Evolutionary conservation across 805 yeast genomes (phyloP).

Genomic region (Candida orba): DNA sequence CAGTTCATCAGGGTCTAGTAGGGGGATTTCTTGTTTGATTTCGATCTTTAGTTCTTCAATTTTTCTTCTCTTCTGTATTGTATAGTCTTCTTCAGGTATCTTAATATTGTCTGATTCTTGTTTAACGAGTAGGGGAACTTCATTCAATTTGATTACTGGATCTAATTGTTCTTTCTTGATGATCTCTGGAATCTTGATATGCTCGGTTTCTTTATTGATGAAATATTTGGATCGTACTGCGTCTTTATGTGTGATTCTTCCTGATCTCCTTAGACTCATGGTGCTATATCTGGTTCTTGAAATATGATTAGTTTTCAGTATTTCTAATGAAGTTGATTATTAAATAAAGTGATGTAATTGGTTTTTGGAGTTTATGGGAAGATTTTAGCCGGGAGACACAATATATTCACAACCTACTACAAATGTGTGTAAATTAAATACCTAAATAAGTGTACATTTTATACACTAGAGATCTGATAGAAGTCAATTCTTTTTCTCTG

Average conservation of each 20-base stretch:
- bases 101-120: too few relatives aligned
- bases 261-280: neutral
- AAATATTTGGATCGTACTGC: slow-evolving; percentile 1
- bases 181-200: neutral
- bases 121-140: neutral
- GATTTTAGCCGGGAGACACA: neutral
- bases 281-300: neutral
- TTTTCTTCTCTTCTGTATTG: neutral
- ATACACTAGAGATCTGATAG: too few relatives aligned
- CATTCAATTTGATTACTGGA: neutral
- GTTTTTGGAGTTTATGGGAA: neutral
- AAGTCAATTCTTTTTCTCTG: too few relatives aligned
- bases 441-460: too few relatives aligned
- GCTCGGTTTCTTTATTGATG: neutral
- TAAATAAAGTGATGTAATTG: neutral
- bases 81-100: neutral
- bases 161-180: neutral
- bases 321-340: neutral
- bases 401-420: too few relatives aligned
- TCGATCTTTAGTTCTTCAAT: neutral
- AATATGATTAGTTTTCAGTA: too few relatives aligned
- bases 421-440: too few relatives aligned
- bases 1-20: neutral
- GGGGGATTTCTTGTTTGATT: neutral
- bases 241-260: neutral